These are phyloP conservation scores for Macadamia tetraphylla DNA, from an alignment of 164 flowering plant species.

Conservation along the genomic window DNA sequence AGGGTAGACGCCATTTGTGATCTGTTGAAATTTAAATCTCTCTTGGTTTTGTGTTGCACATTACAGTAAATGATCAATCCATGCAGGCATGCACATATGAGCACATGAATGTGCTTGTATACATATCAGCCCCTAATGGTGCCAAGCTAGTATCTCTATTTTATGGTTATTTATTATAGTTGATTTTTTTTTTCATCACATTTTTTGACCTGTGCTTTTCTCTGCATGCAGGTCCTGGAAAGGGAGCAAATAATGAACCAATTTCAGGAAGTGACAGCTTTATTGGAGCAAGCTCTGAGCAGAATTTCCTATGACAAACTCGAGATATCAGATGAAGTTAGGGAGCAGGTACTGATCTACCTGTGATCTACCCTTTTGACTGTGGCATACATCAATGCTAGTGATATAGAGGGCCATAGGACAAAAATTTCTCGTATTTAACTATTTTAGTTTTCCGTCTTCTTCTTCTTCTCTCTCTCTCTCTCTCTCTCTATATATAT, in stretches of 20 bases:
- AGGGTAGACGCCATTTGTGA: no score
- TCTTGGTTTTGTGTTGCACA: no score
- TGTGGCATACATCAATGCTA: background rate
- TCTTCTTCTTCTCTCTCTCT: background rate
- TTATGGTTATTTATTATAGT: background rate
- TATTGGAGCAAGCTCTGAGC: constrained; percentile 66
- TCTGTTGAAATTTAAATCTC: no score
- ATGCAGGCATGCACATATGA: background rate
- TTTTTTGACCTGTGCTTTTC: background rate
- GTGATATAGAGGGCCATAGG: background rate
- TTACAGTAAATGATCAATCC: no score
- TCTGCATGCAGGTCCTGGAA: constrained; percentile 59
- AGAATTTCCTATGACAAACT: constrained; percentile 62
- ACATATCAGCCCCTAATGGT: background rate
- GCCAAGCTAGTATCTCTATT: background rate
- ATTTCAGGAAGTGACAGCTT: constrained; percentile 65
- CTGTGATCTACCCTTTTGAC: background rate
- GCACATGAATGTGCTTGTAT: background rate
- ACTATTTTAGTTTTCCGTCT: background rate
- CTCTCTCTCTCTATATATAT: no score
- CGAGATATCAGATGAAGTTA: constrained; percentile 92
- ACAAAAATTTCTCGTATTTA: background rate
- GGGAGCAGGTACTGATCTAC: constrained; percentile 65
- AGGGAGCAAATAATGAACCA: constrained; percentile 60
- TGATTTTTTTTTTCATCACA: no score